Evolutionary conservation across 1,284 basidiomycete species (phyloP).

Genomic region (Papiliotrema laurentii): DNA sequence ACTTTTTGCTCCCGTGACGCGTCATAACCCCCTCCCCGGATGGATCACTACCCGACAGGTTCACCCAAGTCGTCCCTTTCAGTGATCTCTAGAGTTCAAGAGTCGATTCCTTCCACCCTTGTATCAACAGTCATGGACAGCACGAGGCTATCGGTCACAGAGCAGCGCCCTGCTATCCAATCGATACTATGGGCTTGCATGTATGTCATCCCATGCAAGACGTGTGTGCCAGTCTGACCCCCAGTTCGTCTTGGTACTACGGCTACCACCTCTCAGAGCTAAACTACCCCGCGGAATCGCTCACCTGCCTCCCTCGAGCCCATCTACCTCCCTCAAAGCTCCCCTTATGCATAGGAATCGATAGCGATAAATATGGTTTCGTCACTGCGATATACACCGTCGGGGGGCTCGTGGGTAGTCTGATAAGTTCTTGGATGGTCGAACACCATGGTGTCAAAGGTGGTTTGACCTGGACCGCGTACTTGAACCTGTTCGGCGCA

Average conservation of each 20-base stretch:
- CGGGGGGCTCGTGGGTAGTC: constrained; percentile 78
- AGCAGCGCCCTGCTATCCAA: constrained; percentile 5
- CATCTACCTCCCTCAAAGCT: constrained; percentile 26
- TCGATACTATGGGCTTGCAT: constrained; percentile 20
- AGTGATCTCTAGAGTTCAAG: no score
- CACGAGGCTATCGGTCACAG: no score
- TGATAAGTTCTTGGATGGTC: constrained; percentile 65
- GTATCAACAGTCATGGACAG: not conserved
- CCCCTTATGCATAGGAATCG: constrained; percentile 66
- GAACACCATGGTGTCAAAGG: constrained; percentile 57
- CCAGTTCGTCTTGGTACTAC: constrained; percentile 48
- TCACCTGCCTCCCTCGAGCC: constrained; percentile 58
- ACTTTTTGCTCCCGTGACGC: no score
- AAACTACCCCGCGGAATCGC: constrained; percentile 74
- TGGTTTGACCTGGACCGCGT: constrained; percentile 53
- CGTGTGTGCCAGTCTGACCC: not conserved
- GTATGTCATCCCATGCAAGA: constrained; percentile 8
- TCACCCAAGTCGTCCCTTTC: no score
- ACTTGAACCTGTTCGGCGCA: constrained; percentile 60
- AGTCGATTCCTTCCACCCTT: no score
- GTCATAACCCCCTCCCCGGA: no score
- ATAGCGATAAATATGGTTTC: constrained; percentile 66
- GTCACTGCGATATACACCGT: constrained; percentile 80
- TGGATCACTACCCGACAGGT: no score
- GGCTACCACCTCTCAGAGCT: constrained; percentile 72